These are phyloP conservation scores for Raffaelea arxii DNA, from an alignment of 2,329 filamentous ascomycete species.

Conservation along the genomic window DNA sequence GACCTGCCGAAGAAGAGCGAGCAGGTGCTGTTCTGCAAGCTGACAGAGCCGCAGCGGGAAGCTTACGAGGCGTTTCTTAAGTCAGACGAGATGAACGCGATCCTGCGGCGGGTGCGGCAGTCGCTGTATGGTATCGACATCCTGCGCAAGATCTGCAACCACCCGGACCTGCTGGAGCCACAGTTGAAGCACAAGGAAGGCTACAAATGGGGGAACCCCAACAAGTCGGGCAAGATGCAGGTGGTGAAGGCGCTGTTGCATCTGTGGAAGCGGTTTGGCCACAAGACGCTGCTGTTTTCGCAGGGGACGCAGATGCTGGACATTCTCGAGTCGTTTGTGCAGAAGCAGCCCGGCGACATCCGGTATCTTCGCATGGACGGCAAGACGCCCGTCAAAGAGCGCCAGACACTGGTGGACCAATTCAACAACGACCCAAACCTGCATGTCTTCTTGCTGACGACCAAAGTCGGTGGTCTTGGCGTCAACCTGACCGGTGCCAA, in stretches of 20 bases:
- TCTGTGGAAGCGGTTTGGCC: constrained; percentile 80
- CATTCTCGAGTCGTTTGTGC: constrained; percentile 77
- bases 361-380: constrained; percentile 90
- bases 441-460: constrained; percentile 87
- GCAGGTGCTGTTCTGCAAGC: constrained; percentile 89
- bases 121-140: constrained; percentile 86
- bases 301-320: constrained; percentile 94
- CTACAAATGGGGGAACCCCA: constrained; percentile 68
- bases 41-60: constrained; percentile 68
- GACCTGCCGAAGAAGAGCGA: constrained; percentile 94
- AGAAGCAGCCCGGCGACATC: constrained; percentile 54
- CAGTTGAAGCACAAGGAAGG: constrained; percentile 42
- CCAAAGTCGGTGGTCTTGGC: constrained; percentile 87
- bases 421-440: constrained; percentile 78
- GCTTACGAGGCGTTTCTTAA: constrained; percentile 73
- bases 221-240: constrained; percentile 90
- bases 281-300: constrained; percentile 88
- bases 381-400: constrained; percentile 73
- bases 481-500: constrained; percentile 93
- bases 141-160: constrained; percentile 93
- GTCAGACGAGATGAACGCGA: constrained; percentile 79
- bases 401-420: constrained; percentile 83
- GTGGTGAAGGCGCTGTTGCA: constrained; percentile 80
- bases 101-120: constrained; percentile 64
- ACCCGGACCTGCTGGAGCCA: constrained; percentile 76